phyloP scores from a whole-genome alignment of 495 filamentous ascomycete genomes.

The Hypoxylon fragiforme region DNA sequence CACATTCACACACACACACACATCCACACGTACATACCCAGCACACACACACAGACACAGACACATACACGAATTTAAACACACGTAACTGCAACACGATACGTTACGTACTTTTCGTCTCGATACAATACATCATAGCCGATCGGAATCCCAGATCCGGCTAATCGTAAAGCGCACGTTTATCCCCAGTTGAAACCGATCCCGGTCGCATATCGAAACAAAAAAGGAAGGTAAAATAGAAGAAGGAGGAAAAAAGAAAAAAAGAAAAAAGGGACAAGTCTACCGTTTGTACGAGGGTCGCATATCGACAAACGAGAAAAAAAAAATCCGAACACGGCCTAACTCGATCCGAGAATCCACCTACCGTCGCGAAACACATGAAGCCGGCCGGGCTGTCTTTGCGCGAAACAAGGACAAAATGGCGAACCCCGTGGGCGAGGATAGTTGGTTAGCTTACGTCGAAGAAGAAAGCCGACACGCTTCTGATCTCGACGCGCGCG shows the following conservation, averaged over 20 bases:
- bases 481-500: conserved; percentile 56
- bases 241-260: conserved; percentile 13
- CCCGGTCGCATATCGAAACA: conserved; percentile 24
- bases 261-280: conserved; percentile 20
- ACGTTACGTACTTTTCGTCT: conserved; percentile 20
- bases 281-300: conserved; percentile 13
- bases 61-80: not conserved
- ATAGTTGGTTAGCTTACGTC: conserved; percentile 57
- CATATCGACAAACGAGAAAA: conserved; percentile 10
- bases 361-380: conserved; percentile 30
- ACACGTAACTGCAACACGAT: conserved; percentile 13
- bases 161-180: conserved; percentile 17
- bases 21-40: conserved; percentile 4
- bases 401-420: conserved; percentile 42
- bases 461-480: conserved; percentile 56
- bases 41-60: not conserved
- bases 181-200: conserved; percentile 8
- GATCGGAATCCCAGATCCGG: conserved; percentile 18
- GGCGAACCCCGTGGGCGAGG: conserved; percentile 59
- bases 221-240: not conserved
- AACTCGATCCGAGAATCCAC: conserved; percentile 8
- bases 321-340: not conserved
- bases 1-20: conserved; percentile 4
- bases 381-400: conserved; percentile 28
- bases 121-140: conserved; percentile 9